These are phyloP conservation scores for Ligustrum vulgare DNA, from an alignment of 257 asterid genomes.

Conservation along the genomic window DNA sequence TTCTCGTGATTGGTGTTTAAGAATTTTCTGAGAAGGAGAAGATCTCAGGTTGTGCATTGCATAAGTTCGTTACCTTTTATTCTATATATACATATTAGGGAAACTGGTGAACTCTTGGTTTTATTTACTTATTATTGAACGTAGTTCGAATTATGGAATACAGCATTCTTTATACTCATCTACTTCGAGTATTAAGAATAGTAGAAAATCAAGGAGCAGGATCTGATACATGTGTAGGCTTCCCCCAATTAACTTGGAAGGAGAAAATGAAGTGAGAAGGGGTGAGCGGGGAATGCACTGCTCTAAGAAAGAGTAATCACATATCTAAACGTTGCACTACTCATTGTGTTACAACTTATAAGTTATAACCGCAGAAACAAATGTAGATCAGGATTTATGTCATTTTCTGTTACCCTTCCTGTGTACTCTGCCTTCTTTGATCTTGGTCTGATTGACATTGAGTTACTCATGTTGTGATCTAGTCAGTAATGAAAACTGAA, in stretches of 20 bases:
- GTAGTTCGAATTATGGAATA: background rate
- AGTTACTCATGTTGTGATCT: background rate
- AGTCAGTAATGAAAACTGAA: background rate
- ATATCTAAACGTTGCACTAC: background rate
- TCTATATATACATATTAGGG: background rate
- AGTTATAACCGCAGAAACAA: background rate
- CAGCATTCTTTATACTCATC: background rate
- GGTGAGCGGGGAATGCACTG: background rate
- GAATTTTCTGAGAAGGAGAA: background rate
- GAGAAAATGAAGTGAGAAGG: background rate
- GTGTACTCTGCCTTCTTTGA: background rate
- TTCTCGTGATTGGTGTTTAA: constrained; percentile 12
- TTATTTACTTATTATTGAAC: background rate
- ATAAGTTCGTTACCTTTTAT: background rate
- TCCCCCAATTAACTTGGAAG: background rate
- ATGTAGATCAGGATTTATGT: background rate
- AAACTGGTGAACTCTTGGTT: background rate
- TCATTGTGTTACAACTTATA: background rate
- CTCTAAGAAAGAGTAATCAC: background rate
- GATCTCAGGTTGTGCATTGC: background rate
- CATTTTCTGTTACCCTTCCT: background rate
- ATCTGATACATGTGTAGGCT: background rate
- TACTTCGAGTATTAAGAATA: background rate
- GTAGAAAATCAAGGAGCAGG: background rate
- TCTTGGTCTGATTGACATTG: background rate